These are phyloP conservation scores for Candida morakotiae DNA, from an alignment of 805 yeast genomes.

Conservation along the genomic window DNA sequence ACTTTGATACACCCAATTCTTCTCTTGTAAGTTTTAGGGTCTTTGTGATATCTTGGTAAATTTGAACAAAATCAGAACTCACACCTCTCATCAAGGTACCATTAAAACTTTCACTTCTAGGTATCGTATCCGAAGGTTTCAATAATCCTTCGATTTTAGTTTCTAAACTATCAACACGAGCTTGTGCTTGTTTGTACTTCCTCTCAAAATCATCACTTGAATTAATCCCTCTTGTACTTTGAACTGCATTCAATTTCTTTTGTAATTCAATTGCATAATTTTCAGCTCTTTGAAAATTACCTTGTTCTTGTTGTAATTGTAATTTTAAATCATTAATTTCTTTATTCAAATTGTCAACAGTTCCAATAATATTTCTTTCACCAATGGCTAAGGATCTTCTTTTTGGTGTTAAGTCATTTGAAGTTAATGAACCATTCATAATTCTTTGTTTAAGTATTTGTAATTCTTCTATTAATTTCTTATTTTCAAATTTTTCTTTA, in stretches of 20 bases:
- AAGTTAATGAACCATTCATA: conserved; percentile 46
- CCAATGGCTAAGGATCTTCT: conserved; percentile 33
- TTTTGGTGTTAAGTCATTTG: conserved; percentile 20
- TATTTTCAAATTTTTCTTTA: conserved; percentile 43
- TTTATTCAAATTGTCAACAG: conserved; percentile 17
- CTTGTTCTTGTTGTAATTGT: conserved; percentile 49
- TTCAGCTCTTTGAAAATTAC: conserved; percentile 49
- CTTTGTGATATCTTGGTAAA: conserved; percentile 47
- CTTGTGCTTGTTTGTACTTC: conserved; percentile 32
- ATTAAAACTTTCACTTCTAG: conserved; percentile 33
- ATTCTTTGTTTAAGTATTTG: conserved; percentile 57
- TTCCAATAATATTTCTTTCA: conserved; percentile 20
- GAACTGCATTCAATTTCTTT: conserved; percentile 38
- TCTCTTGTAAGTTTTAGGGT: conserved; percentile 42
- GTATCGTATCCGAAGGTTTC: conserved; percentile 10
- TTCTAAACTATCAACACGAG: conserved; percentile 30
- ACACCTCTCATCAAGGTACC: conserved; percentile 23
- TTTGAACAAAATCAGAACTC: conserved; percentile 43
- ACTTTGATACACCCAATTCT: conserved; percentile 37
- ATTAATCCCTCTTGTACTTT: conserved; percentile 36
- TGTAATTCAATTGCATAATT: conserved; percentile 42
- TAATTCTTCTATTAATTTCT: conserved; percentile 51
- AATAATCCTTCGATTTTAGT: conserved; percentile 21
- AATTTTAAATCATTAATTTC: conserved; percentile 48
- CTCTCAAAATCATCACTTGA: conserved; percentile 32